phyloP scores from a whole-genome alignment of 345 rosid genomes.

The Gossypium arboreum region DNA sequence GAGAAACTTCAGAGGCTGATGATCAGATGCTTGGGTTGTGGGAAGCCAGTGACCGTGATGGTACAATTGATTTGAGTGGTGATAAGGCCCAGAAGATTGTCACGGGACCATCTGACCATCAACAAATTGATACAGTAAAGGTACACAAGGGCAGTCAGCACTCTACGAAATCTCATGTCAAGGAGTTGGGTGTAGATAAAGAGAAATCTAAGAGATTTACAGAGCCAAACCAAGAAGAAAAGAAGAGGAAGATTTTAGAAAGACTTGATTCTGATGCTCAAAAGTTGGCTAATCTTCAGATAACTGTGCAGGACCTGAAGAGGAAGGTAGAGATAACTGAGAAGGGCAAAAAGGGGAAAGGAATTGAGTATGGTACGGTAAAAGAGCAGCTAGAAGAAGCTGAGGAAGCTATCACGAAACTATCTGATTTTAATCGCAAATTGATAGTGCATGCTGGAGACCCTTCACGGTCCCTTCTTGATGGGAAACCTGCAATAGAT shows the following conservation, averaged over 20 bases:
- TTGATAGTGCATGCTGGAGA: constrained; percentile 51
- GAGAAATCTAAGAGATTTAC: constrained; percentile 60
- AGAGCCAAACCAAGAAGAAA: constrained; percentile 52
- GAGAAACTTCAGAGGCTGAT: constrained; percentile 53
- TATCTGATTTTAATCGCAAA: constrained; percentile 57
- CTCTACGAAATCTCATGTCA: constrained; percentile 51
- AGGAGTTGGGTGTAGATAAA: constrained; percentile 70
- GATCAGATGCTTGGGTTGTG: constrained; percentile 60
- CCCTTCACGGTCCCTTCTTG: constrained; percentile 30
- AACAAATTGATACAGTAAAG: constrained; percentile 23
- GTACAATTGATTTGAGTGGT: constrained; percentile 44
- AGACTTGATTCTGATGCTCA: constrained; percentile 89
- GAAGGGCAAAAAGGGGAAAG: constrained; percentile 56
- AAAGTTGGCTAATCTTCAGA: constrained; percentile 74
- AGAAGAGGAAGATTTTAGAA: constrained; percentile 69
- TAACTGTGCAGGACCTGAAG: constrained; percentile 72
- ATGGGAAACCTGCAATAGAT: constrained; percentile 37
- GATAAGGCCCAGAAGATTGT: constrained; percentile 34
- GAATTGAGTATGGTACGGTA: constrained; percentile 52
- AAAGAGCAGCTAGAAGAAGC: constrained; percentile 83
- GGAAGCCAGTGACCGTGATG: constrained; percentile 41
- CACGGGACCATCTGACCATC: constrained; percentile 6
- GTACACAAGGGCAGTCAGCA: constrained; percentile 37
- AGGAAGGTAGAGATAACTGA: constrained; percentile 63
- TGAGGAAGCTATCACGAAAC: constrained; percentile 55